These are phyloP conservation scores for Zygosaccharomyces kombuchaensis DNA, from an alignment of 805 yeast genomes.

Conservation along the genomic window DNA sequence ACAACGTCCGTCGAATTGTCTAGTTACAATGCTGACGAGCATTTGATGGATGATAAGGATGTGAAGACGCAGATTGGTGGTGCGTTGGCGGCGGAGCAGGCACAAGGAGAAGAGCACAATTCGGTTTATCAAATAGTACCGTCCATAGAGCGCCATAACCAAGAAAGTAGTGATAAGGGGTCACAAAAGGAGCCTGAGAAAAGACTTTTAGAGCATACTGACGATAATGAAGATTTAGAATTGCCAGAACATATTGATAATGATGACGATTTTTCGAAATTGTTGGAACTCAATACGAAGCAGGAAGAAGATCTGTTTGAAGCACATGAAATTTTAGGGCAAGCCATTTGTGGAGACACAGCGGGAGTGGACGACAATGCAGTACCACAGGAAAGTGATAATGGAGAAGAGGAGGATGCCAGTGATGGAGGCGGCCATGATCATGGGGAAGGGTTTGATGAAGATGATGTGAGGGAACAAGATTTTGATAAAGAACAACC, in stretches of 20 bases:
- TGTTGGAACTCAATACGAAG: slow-evolving; percentile 32
- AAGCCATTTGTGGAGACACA: slow-evolving; percentile 14
- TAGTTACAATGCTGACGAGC: not conserved
- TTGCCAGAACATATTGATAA: slow-evolving; percentile 26
- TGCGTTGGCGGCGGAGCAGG: slow-evolving; percentile 3
- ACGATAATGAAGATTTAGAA: slow-evolving; percentile 19
- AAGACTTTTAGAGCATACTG: slow-evolving; percentile 6
- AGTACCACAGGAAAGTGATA: slow-evolving; percentile 11
- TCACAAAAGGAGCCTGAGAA: slow-evolving; percentile 11
- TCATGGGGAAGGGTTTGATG: not conserved
- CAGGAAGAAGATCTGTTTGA: slow-evolving; percentile 29
- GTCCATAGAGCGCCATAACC: slow-evolving; percentile 5
- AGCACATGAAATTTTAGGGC: slow-evolving; percentile 15
- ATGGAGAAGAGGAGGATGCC: slow-evolving; percentile 4
- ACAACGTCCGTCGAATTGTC: slow-evolving; percentile 7
- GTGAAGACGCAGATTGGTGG: slow-evolving; percentile 1
- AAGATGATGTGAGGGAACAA: not conserved
- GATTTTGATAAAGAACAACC: not conserved
- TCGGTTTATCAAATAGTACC: slow-evolving; percentile 4
- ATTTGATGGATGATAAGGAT: slow-evolving; percentile 2
- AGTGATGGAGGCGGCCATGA: slow-evolving; percentile 1
- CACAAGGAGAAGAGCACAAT: not conserved
- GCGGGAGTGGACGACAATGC: slow-evolving; percentile 1
- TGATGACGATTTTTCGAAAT: slow-evolving; percentile 32
- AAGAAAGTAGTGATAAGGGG: not conserved